These are phyloP conservation scores for Vickermania ingenoplastis DNA, from an alignment of 208 protist species.

Conservation along the genomic window DNA sequence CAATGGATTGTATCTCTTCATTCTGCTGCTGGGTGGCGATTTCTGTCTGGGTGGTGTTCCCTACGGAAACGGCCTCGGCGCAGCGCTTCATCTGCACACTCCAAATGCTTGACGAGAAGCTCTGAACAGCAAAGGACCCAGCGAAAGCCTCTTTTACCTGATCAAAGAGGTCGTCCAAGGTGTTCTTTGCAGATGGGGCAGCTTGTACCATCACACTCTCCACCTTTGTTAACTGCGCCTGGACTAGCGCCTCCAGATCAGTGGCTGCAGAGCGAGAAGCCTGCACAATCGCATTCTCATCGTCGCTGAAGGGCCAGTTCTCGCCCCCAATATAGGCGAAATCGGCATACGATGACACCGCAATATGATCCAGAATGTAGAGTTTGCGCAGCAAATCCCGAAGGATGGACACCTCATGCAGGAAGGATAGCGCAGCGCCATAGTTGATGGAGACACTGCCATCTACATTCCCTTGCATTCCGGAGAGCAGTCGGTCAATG, in stretches of 20 bases:
- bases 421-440: not conserved
- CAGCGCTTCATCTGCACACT: not conserved
- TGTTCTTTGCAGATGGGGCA: not conserved
- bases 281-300: not conserved
- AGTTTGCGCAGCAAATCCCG: not conserved
- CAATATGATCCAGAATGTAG: not conserved
- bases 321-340: not conserved
- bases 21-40: not conserved
- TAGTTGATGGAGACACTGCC: too few relatives aligned
- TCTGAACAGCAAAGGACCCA: not conserved
- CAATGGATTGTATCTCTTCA: not conserved
- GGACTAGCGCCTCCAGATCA: not conserved
- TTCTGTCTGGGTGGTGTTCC: not conserved
- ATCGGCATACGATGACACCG: not conserved
- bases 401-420: not conserved
- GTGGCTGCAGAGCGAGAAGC: not conserved
- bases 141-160: not conserved
- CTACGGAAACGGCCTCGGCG: not conserved
- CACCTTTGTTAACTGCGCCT: not conserved
- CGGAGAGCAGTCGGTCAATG: not conserved
- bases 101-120: not conserved
- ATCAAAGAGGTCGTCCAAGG: not conserved
- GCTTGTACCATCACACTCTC: not conserved
- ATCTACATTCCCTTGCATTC: not conserved
- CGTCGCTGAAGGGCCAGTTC: not conserved